Evolutionary conservation across 352 stramenopile species (phyloP).

Genomic region (Aphanomyces cochlioides): DNA sequence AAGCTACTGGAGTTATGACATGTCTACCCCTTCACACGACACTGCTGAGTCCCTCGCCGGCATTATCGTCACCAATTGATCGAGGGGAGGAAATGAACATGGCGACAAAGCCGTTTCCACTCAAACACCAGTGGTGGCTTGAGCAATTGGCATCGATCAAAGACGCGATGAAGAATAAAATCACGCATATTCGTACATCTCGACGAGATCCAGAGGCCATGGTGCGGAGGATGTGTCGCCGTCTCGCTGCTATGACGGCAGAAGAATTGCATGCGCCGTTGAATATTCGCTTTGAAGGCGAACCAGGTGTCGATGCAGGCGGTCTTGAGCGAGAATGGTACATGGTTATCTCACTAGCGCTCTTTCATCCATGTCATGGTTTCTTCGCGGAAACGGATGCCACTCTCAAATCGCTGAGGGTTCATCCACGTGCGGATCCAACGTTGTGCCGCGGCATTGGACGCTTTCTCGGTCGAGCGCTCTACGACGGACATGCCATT

Average conservation of each 20-base stretch:
- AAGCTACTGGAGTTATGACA: neutral
- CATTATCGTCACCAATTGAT: neutral
- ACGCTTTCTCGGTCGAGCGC: constrained; percentile 54
- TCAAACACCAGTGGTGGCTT: constrained; percentile 77
- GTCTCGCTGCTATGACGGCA: constrained; percentile 67
- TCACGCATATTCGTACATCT: constrained; percentile 45
- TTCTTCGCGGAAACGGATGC: constrained; percentile 21
- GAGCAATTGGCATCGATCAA: constrained; percentile 42
- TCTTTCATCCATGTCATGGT: constrained; percentile 76
- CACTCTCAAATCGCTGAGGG: constrained; percentile 40
- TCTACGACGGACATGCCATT: constrained; percentile 72
- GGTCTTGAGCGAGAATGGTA: constrained; percentile 90
- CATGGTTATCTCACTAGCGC: constrained; percentile 69
- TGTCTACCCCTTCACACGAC: neutral
- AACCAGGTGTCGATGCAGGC: constrained; percentile 82
- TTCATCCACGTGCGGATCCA: constrained; percentile 39
- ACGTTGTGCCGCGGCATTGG: constrained; percentile 60
- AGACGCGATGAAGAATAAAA: neutral
- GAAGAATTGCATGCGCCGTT: constrained; percentile 78
- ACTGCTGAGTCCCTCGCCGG: neutral
- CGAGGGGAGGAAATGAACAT: constrained; percentile 33
- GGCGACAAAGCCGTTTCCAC: constrained; percentile 69
- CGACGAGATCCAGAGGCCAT: constrained; percentile 44
- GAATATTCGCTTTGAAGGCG: constrained; percentile 79
- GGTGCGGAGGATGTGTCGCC: constrained; percentile 74